Percentiles rank a stretch among this genome's conserved stretches.
Conservation (phyloP, 2,329 filamentous ascomycete species). For the Ilyonectria destructans region DNA sequence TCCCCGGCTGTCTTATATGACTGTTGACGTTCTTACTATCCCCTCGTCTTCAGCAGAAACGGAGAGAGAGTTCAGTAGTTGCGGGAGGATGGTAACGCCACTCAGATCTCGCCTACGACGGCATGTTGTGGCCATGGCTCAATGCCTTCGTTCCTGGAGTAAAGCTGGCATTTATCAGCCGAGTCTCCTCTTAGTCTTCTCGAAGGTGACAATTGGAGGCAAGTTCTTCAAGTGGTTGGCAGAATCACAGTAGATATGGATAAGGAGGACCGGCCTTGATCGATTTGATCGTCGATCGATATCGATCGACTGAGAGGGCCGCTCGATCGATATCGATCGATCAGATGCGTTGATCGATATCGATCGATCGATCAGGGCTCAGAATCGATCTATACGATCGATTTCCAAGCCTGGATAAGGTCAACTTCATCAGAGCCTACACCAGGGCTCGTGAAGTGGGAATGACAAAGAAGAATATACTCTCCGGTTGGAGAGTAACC, state of each 20-base stretch:
- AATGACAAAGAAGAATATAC: no score
- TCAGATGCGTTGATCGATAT: no score
- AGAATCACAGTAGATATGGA: slow-evolving; percentile 5
- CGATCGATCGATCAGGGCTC: no score
- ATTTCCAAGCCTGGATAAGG: no score
- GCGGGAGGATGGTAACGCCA: slow-evolving; percentile 14
- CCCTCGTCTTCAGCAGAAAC: slow-evolving; percentile 4
- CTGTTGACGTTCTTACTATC: slow-evolving; percentile 4
- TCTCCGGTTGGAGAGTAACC: no score
- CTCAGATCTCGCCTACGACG: no score
- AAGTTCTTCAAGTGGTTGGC: slow-evolving; percentile 4
- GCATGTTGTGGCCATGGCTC: no score
- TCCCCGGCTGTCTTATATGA: not conserved
- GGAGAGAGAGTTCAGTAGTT: slow-evolving; percentile 9
- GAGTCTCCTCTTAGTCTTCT: slow-evolving; percentile 1
- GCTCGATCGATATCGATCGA: no score
- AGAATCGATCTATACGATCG: no score
- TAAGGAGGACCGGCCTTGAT: slow-evolving; percentile 5
- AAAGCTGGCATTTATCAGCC: slow-evolving; percentile 8
- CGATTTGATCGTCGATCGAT: slow-evolving; percentile 1
- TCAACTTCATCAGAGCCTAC: no score
- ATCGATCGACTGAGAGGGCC: not conserved
- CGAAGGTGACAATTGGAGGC: slow-evolving; percentile 4
- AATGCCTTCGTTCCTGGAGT: no score
- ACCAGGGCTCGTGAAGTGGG: no score